Percentiles rank a stretch among this genome's conserved stretches.
Evolutionary conservation across 2,329 filamentous ascomycete species (phyloP).

Genomic region (Monilinia polystroma): DNA sequence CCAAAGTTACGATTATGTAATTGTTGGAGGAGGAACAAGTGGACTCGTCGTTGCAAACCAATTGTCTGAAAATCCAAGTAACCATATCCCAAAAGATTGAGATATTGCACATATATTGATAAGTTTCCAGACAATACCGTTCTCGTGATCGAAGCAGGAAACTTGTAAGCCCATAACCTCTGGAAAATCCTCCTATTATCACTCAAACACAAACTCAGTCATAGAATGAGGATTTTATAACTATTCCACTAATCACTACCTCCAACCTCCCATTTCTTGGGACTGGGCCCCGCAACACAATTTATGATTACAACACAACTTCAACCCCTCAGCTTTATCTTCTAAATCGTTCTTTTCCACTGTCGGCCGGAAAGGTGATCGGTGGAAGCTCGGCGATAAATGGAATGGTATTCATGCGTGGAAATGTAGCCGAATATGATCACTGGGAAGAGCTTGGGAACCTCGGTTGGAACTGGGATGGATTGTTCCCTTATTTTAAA

Average conservation of each 20-base stretch:
- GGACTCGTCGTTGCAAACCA: conserved; percentile 20
- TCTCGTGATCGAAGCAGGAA: conserved; percentile 20
- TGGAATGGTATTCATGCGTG: conserved; percentile 34
- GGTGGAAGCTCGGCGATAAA: conserved; percentile 44
- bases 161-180: conserved; percentile 10
- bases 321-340: conserved; percentile 42
- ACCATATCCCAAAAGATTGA: not conserved
- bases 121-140: conserved; percentile 6
- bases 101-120: not conserved
- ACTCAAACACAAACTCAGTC: not conserved
- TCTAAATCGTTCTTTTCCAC: conserved; percentile 27
- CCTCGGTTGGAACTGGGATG: conserved; percentile 43
- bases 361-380: conserved; percentile 39
- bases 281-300: conserved; percentile 29
- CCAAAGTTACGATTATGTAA: conserved; percentile 22
- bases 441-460: conserved; percentile 46
- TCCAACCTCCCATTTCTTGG: conserved; percentile 4
- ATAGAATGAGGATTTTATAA: conserved; percentile 20
- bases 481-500: conserved; percentile 26
- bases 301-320: conserved; percentile 46
- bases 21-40: conserved; percentile 22
- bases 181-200: not conserved
- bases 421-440: conserved; percentile 38
- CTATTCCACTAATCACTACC: conserved; percentile 15
- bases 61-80: conserved; percentile 9